Base-by-base conservation (phyloP, 2,329 filamentous ascomycete genomes). In the Lasiodiplodia hormozganensis region DNA sequence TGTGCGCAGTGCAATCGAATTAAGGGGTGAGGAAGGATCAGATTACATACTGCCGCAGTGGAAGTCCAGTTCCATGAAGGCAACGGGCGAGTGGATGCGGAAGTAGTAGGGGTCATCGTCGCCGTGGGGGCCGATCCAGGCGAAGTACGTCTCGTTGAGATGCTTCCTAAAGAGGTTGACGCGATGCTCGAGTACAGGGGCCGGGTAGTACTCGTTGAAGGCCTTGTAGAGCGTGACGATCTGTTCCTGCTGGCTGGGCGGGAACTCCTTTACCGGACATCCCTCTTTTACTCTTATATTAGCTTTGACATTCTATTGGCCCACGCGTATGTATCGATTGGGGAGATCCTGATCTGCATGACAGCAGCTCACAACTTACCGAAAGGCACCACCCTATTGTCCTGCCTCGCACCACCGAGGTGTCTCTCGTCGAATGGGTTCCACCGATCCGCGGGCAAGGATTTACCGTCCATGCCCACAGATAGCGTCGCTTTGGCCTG, bases 351-450 rank as follows among this genome's bases (percentile, higher is more conserved):
- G 43, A 47, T 47, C 43, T 21, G 43, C n/a, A 47, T 47, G 5
- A 10, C 43, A 47, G n/a, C 8, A 21, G 43, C 43, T 21, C 7
- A 8, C 2, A 49, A 40, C 52, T 43, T 23, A 69, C 67, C 77
- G 75, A 89, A 92, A 0, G 92, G 92, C 0, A 95, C 89, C 12
- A 92, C 79, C 12, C 92, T 86, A 77, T 95, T 96, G 74, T 95
- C 92, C 14, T 91, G 86, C 76, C 91, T 93, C 0, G 92, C 92
- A 43, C 92, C 92, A 75, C 91, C 92, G 4, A 93, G 77, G 74
- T 94, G 92, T 6, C 92, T 85, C 80, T 94, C 91, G 76, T 95
- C 92, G 74, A 93, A 91, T 71, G 89, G 89, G 76, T 94, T 94
- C 91, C 91, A 94, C 8, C 91, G 85, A 11, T 89, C 89, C 14